These are phyloP conservation scores for Neonectria hederae DNA, from an alignment of 2,329 filamentous ascomycete genomes.

Conservation along the genomic window DNA sequence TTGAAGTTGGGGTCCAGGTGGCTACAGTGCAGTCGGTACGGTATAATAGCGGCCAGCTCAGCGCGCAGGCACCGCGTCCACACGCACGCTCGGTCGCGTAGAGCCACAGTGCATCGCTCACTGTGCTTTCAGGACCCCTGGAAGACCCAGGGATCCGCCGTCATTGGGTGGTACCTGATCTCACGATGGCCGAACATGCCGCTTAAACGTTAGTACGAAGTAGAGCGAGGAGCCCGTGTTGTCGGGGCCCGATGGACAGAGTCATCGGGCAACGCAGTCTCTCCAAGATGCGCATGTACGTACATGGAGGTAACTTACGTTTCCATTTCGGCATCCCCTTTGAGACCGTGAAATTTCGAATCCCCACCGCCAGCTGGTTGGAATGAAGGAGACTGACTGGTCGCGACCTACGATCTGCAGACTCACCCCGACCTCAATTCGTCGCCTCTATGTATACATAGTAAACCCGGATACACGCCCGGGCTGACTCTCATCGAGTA, in stretches of 20 bases:
- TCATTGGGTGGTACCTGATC: slow-evolving; percentile 1
- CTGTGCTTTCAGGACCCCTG: slow-evolving; percentile 11
- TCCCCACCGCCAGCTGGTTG: neutral
- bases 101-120: slow-evolving; percentile 30
- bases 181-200: neutral
- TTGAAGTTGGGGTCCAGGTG: neutral
- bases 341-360: neutral
- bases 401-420: neutral
- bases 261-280: too few relatives aligned
- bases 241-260: neutral
- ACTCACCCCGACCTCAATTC: slow-evolving; percentile 5
- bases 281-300: too few relatives aligned
- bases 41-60: neutral
- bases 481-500: neutral
- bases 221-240: neutral
- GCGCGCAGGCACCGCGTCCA: neutral
- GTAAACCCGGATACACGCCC: slow-evolving; percentile 11
- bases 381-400: slow-evolving; percentile 2
- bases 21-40: slow-evolving; percentile 12
- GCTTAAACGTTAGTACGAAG: neutral
- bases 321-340: neutral
- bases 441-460: neutral
- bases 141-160: neutral
- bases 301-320: too few relatives aligned
- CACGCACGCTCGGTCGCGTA: neutral